Evolutionary conservation across 2,329 filamentous ascomycete species (phyloP).

Genomic region (Ophiocordyceps unilateralis): DNA sequence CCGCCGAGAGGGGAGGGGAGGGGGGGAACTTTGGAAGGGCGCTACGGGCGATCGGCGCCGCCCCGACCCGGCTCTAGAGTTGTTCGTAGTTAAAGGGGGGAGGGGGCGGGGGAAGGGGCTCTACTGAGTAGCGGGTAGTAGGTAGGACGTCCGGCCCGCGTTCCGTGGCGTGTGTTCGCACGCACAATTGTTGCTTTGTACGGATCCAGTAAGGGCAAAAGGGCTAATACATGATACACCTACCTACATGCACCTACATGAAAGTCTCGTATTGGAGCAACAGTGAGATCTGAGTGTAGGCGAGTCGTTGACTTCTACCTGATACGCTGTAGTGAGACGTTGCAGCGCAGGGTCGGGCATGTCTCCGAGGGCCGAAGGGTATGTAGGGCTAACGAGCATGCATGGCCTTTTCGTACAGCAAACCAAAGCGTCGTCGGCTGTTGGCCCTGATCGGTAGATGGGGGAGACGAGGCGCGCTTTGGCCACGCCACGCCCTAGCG

Average conservation of each 20-base stretch:
- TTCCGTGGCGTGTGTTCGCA: too few relatives aligned
- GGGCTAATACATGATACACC: background rate
- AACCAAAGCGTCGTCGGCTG: background rate
- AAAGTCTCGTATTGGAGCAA: background rate
- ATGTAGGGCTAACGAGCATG: background rate
- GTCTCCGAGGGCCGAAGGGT: conserved; percentile 1
- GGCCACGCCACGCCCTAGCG: too few relatives aligned
- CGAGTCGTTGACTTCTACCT: background rate
- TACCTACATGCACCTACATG: too few relatives aligned
- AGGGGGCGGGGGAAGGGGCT: too few relatives aligned
- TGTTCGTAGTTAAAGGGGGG: too few relatives aligned
- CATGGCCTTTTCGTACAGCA: background rate
- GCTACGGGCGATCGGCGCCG: too few relatives aligned
- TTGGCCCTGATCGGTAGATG: background rate
- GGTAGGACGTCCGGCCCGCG: too few relatives aligned
- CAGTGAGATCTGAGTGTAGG: background rate
- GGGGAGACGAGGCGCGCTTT: background rate
- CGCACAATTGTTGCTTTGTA: too few relatives aligned
- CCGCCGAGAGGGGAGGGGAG: too few relatives aligned
- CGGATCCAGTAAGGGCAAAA: too few relatives aligned
- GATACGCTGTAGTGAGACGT: conserved; percentile 2
- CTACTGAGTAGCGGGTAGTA: too few relatives aligned
- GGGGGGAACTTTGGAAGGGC: background rate
- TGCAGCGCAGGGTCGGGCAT: conserved; percentile 3
- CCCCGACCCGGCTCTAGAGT: too few relatives aligned